Base-by-base conservation (phyloP, 2,329 filamentous ascomycete genomes). In the Xylaria sp. region DNA sequence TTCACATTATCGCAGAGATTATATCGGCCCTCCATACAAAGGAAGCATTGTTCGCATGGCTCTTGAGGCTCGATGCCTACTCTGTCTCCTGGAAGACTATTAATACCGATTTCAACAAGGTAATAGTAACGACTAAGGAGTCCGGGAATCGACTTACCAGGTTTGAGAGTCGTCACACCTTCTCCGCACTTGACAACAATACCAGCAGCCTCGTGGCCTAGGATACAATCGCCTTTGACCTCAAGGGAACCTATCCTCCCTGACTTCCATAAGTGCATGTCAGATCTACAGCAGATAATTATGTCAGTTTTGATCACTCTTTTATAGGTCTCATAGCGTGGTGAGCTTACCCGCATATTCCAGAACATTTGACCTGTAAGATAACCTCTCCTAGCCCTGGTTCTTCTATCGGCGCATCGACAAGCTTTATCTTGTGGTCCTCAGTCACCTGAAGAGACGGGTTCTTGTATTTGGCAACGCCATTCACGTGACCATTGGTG, bases 31-130 rank as follows among this genome's bases (percentile, higher is more conserved):
- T 85, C 84, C 58, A 78, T 78, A 74, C 89, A 91, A 19, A 88
- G 81, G 72, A 86, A 89, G 75, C 89, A 91, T 39, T 81, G 77
- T 11, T 83, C 83, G 73, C 90, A 92, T 0, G 90, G 87, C 0
- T 90, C 86, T 21, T 89, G 88, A 0, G 89, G 89, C 73, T 92
- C 90, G 17, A 92, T 79, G 3, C 90, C 89, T 9, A 92, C 89
- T 60, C 88, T 82, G 74, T 92, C 90, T 11, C 89, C 88, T 80
- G 48, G 39, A 54, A 45, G 24, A 24, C 11, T 7, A 19, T 71
- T 14, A 71, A 30, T 45, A 34, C 14, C 14, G 42, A 17, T n/a
- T 6, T n/a, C 1, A 47, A n/a, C 1, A 47, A 6, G 9, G 12
- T 2, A 4, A 47, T 17, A n/a, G 5, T 2, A 14, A n/a, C 14